Evolutionary conservation across 371 early-diverging fungal species (phyloP), one percentile per base, ranked within the genome.

Genomic region (Rhizomucor pusillus): DNA sequence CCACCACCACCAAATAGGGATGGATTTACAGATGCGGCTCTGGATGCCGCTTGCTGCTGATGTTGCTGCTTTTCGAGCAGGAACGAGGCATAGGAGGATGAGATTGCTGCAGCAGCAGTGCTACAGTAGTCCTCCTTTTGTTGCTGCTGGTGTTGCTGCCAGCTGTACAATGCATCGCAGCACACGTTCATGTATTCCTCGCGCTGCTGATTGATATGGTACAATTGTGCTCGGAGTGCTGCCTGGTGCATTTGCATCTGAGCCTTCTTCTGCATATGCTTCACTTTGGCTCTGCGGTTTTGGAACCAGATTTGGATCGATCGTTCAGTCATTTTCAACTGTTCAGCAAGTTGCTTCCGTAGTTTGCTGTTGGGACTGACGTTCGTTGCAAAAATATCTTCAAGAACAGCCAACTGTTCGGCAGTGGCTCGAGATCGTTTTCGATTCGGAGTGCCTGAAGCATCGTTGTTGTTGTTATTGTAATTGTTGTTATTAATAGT

Each of bases 241-340:
- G 63, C 68, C 41, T 67, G 63, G 24, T 68, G 69, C 54, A 64
- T 64, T 50, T 77, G 73, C 64, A 73, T 72, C 54, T 82, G 79
- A 33, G 82, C 72, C 34, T 78, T 59, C 58, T 82, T 81, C 58
- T 81, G 83, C 59, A 79, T 80, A 56, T 79, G 88, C 74, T 94
- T 95, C 10, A 87, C 88, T 69, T 95, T 96, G 12, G 96, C 95
- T 54, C 99, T 82, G 67, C 94, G 82, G 81, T 99, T 99, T 71
- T 99, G 99, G 80, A 99, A 99, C 99, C 99, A 99, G 54, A 99
- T 94, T 71, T 98, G 96, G 52, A 99, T 94, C 7, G 93, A 87
- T 62, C 93, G 81, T 48, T 88, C 88, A 40, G 92, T 91, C 95
- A 98, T 96, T 48, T 87, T 80, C 23, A 98, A 82, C 63, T 91